Evolutionary conservation across 2,329 filamentous ascomycete species (phyloP).

Genomic region (Alternaria tenuissima): DNA sequence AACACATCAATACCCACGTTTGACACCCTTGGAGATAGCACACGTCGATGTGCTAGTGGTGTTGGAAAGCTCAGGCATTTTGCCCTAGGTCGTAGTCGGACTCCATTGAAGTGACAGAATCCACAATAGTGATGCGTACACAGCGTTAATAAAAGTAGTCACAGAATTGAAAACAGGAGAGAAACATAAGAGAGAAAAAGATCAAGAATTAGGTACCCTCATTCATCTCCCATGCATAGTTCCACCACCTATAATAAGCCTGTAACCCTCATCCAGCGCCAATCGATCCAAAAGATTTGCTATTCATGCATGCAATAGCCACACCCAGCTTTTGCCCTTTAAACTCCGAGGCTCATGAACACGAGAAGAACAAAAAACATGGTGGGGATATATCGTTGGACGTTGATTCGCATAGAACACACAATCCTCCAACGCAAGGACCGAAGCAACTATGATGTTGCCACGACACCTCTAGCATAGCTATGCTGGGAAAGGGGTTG

Average conservation of each 20-base stretch:
- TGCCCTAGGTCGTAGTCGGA: background rate
- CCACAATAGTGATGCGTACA: background rate
- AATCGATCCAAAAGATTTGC: constrained; percentile 4
- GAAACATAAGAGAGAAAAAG: background rate
- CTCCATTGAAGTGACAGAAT: background rate
- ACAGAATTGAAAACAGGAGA: background rate
- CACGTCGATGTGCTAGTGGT: background rate
- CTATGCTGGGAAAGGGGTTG: background rate
- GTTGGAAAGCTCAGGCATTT: background rate
- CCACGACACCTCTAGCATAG: background rate
- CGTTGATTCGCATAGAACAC: background rate
- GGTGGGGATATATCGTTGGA: background rate
- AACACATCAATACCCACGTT: background rate
- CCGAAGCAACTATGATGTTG: background rate
- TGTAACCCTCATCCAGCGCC: background rate
- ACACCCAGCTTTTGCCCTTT: constrained; percentile 5
- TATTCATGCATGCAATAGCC: constrained; percentile 1
- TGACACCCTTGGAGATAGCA: background rate
- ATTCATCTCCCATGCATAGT: constrained; percentile 2
- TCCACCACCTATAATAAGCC: constrained; percentile 7
- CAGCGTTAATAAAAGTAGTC: background rate
- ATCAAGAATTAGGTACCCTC: constrained; percentile 2
- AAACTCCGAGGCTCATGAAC: constrained; percentile 19
- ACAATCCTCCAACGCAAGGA: background rate
- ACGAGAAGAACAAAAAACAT: background rate